A percentile compares a stretch with the other conserved stretches of the same genome.
Evolutionary conservation across 495 filamentous ascomycete species (phyloP).

Genomic region (Aspergillus funiculosus): DNA sequence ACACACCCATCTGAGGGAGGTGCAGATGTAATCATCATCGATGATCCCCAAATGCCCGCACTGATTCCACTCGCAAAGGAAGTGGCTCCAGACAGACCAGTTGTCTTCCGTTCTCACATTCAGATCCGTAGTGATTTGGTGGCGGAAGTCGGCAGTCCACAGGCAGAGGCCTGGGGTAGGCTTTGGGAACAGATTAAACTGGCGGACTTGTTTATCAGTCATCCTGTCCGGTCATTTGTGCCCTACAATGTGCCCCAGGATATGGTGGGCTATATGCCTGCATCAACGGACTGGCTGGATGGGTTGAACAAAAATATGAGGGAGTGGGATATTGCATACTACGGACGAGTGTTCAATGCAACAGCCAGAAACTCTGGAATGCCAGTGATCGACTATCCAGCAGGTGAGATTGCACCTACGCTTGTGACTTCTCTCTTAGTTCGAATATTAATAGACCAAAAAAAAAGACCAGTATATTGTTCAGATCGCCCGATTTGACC

Average conservation of each 20-base stretch:
- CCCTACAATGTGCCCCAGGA: conserved; percentile 59
- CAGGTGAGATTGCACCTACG: conserved; percentile 38
- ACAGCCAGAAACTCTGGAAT: conserved; percentile 51
- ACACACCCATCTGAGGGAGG: conserved; percentile 62
- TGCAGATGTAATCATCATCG: conserved; percentile 72
- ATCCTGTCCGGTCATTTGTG: conserved; percentile 75
- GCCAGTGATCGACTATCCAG: conserved; percentile 61
- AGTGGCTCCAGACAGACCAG: conserved; percentile 63
- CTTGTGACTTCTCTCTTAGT: background rate
- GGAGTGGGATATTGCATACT: conserved; percentile 69
- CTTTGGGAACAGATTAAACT: conserved; percentile 66
- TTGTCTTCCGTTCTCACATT: conserved; percentile 78
- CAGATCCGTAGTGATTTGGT: conserved; percentile 75
- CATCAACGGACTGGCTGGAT: conserved; percentile 86
- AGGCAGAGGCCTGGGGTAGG: conserved; percentile 71
- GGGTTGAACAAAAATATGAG: conserved; percentile 76
- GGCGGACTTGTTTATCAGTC: conserved; percentile 77
- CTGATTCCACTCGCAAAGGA: conserved; percentile 73
- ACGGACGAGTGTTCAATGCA: conserved; percentile 67
- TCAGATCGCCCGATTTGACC: conserved; percentile 83
- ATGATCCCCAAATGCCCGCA: conserved; percentile 85
- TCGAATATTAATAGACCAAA: background rate
- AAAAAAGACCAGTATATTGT: conserved; percentile 63
- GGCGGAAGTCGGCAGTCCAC: conserved; percentile 54
- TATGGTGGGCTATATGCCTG: conserved; percentile 73